Percentiles rank a stretch among this genome's conserved stretches.
These are phyloP conservation scores for Fraxinus floribunda DNA, from an alignment of 305 asterid genomes.

Conservation along the genomic window DNA sequence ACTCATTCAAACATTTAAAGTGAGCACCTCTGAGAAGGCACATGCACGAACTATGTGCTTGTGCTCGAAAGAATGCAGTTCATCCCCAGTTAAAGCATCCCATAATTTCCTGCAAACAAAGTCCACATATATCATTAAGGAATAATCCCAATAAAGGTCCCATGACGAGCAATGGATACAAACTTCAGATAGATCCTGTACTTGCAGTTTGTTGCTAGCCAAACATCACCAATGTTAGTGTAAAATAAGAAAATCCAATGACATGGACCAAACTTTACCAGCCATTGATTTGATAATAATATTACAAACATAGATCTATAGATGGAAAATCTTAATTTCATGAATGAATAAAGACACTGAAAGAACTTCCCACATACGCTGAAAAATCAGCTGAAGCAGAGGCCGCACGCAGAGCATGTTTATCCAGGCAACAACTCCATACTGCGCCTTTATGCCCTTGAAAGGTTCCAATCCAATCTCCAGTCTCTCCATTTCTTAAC, in stretches of 20 bases:
- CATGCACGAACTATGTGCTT: constrained; percentile 95
- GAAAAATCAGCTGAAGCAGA: constrained; percentile 97
- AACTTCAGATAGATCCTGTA: constrained; percentile 14
- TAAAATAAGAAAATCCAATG: not conserved
- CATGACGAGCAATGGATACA: constrained; percentile 4
- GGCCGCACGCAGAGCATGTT: constrained; percentile 84
- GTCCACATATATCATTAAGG: constrained; percentile 10
- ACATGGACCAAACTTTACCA: not conserved
- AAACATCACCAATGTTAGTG: not conserved
- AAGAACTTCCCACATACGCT: constrained; percentile 53
- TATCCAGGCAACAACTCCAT: constrained; percentile 93
- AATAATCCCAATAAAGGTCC: constrained; percentile 1
- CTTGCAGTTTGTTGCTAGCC: constrained; percentile 2
- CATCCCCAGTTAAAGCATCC: constrained; percentile 96
- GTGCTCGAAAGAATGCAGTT: constrained; percentile 88
- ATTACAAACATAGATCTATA: not conserved
- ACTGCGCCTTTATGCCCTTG: constrained; percentile 99
- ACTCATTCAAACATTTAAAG: not conserved
- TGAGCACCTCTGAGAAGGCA: constrained; percentile 82
- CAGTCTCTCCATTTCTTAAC: constrained; percentile 97
- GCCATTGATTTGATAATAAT: not conserved
- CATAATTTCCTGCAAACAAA: constrained; percentile 74
- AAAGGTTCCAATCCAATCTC: constrained; percentile 98
- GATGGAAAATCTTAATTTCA: not conserved
- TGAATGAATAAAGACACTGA: not conserved